phyloP scores from a whole-genome alignment of 306 rosid genomes.

The Acmispon strigosus region DNA sequence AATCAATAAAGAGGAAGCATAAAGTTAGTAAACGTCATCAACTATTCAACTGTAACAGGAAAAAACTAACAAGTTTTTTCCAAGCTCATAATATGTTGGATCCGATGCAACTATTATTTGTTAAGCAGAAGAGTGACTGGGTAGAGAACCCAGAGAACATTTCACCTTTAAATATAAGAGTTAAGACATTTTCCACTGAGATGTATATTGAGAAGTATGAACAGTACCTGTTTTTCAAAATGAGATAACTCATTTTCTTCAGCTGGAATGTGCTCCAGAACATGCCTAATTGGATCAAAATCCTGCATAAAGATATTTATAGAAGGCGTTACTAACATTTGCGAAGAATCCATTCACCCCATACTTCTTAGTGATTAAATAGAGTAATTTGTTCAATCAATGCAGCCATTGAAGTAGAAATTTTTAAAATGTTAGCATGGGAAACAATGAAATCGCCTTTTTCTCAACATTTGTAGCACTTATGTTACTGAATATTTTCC shows the following conservation, averaged over 20 bases:
- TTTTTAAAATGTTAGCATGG: conserved; percentile 12
- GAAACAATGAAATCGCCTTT: neutral
- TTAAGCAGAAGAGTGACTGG: neutral
- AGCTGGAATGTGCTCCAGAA: conserved; percentile 65
- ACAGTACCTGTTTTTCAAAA: conserved; percentile 81
- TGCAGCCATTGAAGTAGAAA: neutral
- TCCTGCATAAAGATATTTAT: conserved; percentile 51
- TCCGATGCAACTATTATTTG: neutral
- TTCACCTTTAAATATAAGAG: neutral
- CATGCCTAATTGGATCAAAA: conserved; percentile 80
- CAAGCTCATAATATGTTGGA: neutral
- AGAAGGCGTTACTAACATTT: conserved; percentile 10
- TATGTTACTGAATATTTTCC: neutral
- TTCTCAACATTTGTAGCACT: neutral
- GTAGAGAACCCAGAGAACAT: neutral
- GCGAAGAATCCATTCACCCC: conserved; percentile 9
- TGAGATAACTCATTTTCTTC: conserved; percentile 65
- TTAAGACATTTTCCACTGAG: neutral
- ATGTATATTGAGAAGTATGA: conserved; percentile 20
- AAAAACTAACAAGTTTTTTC: conserved; percentile 8
- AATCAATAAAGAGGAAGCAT: neutral
- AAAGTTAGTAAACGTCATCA: neutral
- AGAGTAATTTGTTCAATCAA: neutral
- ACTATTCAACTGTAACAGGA: neutral
- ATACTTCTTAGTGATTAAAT: conserved; percentile 13